Percentiles rank a stretch among this genome's conserved stretches.
These are phyloP conservation scores for Cladosporium sp. DNA, from an alignment of 2,329 filamentous ascomycete genomes.

Conservation along the genomic window DNA sequence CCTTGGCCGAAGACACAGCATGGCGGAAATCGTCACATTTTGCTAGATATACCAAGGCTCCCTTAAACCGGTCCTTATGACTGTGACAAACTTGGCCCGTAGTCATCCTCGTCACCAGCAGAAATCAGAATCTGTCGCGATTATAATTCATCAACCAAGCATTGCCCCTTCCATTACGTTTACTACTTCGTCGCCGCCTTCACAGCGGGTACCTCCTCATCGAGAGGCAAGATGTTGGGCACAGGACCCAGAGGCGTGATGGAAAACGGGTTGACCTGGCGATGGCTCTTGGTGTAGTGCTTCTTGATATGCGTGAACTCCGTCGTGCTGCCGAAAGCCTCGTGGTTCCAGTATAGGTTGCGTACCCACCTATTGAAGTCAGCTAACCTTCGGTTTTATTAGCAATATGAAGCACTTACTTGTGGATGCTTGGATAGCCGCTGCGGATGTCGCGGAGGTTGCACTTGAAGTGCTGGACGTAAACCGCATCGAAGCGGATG, in stretches of 20 bases:
- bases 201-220: conserved; percentile 68
- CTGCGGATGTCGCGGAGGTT: conserved; percentile 80
- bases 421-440: conserved; percentile 75
- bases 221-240: conserved; percentile 72
- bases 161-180: not conserved
- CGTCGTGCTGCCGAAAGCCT: conserved; percentile 76
- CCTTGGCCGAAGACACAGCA: too few species aligned
- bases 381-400: not conserved
- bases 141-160: too few species aligned
- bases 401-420: conserved; percentile 20
- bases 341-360: conserved; percentile 75
- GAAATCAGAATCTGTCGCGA: too few species aligned
- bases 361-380: conserved; percentile 59
- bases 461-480: conserved; percentile 66
- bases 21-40: too few species aligned
- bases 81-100: too few species aligned
- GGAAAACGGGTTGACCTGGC: conserved; percentile 57
- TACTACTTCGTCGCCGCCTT: conserved; percentile 22
- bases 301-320: conserved; percentile 95
- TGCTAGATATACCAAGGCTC: too few species aligned
- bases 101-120: too few species aligned
- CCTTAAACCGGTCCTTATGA: too few species aligned
- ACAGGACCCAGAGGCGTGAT: conserved; percentile 84
- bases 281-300: conserved; percentile 63
- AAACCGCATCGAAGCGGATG: conserved; percentile 57